Conservation (phyloP, 1,139 yeast genomes). For the Blastobotrys ciferrii region DNA sequence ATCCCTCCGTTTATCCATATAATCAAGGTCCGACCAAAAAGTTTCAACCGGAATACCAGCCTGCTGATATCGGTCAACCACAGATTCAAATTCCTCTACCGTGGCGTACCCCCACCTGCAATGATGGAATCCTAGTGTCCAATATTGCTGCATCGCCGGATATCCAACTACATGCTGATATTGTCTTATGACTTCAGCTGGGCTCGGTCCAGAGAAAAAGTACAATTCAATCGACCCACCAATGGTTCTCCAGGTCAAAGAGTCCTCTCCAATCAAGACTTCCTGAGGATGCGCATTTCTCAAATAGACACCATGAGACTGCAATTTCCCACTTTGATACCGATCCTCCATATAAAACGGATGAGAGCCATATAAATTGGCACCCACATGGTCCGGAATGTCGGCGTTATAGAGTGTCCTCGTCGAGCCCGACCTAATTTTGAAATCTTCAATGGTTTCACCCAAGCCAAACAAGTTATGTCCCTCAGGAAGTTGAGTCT, state of each 20-base stretch:
- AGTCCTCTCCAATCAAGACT: conserved; percentile 20
- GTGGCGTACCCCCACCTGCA: conserved; percentile 22
- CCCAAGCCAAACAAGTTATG: conserved; percentile 39
- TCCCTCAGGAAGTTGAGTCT: conserved; percentile 34
- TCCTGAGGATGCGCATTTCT: conserved; percentile 31
- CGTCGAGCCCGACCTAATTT: conserved; percentile 32
- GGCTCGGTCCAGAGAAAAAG: conserved; percentile 39
- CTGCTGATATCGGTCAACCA: conserved; percentile 13
- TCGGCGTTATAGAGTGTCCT: conserved; percentile 26
- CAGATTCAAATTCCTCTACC: conserved; percentile 17
- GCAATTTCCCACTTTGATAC: conserved; percentile 10
- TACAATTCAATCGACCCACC: conserved; percentile 36
- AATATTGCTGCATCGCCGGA: conserved; percentile 37
- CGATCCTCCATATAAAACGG: conserved; percentile 36
- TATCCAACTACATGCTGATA: conserved; percentile 33
- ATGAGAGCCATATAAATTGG: conserved; percentile 30
- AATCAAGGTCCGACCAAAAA: conserved; percentile 24
- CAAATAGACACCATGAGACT: conserved; percentile 25
- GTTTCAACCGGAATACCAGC: conserved; percentile 23
- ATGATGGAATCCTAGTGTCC: conserved; percentile 30
- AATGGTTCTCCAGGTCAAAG: conserved; percentile 32
- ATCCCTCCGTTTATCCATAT: conserved; percentile 37
- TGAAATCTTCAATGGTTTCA: conserved; percentile 37
- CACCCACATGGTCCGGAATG: conserved; percentile 19
- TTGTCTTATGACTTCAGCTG: conserved; percentile 36